phyloP scores from a whole-genome alignment of 495 filamentous ascomycete genomes.

The Aspergillus nidulans region DNA sequence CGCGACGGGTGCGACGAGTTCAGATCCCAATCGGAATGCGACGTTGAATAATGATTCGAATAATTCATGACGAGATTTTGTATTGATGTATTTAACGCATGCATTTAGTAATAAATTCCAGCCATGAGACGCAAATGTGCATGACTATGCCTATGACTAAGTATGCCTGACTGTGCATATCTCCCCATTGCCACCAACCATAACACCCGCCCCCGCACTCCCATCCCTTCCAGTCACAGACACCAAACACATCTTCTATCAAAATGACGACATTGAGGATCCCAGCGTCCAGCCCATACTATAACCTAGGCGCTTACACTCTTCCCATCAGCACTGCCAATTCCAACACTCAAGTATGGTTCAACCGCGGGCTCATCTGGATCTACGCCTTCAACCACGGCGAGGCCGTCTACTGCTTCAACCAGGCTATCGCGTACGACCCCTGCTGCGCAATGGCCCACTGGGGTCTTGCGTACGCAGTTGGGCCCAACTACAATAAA shows the following conservation, averaged over 20 bases:
- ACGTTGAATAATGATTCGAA: background rate
- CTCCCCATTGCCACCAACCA: background rate
- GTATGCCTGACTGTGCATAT: background rate
- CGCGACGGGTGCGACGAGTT: background rate
- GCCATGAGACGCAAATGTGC: no score
- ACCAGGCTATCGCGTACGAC: slow-evolving; percentile 48
- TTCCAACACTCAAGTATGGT: slow-evolving; percentile 23
- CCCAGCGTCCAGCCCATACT: slow-evolving; percentile 15
- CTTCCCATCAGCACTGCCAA: slow-evolving; percentile 41
- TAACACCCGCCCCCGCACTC: background rate
- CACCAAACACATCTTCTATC: background rate
- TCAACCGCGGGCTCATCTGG: slow-evolving; percentile 26
- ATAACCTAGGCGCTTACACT: slow-evolving; percentile 50
- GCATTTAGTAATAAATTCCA: no score
- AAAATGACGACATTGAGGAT: background rate
- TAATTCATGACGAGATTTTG: background rate
- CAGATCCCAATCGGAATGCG: background rate
- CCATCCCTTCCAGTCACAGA: no score
- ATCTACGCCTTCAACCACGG: slow-evolving; percentile 29
- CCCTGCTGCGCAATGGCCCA: slow-evolving; percentile 56
- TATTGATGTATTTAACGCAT: no score
- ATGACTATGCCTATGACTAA: background rate
- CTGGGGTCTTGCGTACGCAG: slow-evolving; percentile 62
- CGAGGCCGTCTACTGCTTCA: slow-evolving; percentile 17
- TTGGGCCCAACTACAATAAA: slow-evolving; percentile 73